phyloP scores from a whole-genome alignment of 371 early-diverging fungal genomes.

The Lichtheimia ramosa region DNA sequence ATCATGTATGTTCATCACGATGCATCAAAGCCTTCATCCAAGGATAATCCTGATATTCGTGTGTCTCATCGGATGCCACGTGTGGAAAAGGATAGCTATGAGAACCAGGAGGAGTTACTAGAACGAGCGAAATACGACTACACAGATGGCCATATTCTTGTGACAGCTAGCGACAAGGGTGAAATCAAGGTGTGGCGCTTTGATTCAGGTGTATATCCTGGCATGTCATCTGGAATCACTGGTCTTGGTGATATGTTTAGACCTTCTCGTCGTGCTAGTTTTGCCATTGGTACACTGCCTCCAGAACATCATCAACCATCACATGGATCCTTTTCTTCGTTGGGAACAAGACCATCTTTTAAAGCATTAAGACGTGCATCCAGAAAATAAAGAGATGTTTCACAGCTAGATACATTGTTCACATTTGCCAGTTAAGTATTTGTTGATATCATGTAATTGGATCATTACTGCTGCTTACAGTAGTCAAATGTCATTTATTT shows the following conservation, averaged over 20 bases:
- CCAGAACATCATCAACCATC: not conserved
- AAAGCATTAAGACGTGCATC: not conserved
- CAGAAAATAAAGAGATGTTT: not conserved
- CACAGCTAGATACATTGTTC: too few relatives aligned
- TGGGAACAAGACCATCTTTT: not conserved
- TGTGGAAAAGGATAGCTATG: not conserved
- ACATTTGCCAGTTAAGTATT: too few relatives aligned
- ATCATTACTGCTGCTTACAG: too few relatives aligned
- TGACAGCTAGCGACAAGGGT: slow-evolving; percentile 65
- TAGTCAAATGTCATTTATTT: too few relatives aligned
- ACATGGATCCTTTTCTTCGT: not conserved
- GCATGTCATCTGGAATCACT: not conserved
- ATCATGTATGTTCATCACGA: slow-evolving; percentile 2
- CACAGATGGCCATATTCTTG: slow-evolving; percentile 62
- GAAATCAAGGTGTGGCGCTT: slow-evolving; percentile 67
- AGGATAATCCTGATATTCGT: not conserved
- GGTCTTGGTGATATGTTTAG: too few relatives aligned
- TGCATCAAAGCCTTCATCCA: not conserved
- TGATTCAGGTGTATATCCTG: slow-evolving; percentile 42
- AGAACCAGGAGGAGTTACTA: not conserved
- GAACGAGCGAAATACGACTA: slow-evolving; percentile 26
- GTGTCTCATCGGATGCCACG: not conserved
- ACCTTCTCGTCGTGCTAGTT: too few relatives aligned
- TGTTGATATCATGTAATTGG: too few relatives aligned
- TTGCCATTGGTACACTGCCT: too few relatives aligned